Base-by-base conservation (phyloP, 495 filamentous ascomycete genomes). In the Saxophila tyrrhenica region DNA sequence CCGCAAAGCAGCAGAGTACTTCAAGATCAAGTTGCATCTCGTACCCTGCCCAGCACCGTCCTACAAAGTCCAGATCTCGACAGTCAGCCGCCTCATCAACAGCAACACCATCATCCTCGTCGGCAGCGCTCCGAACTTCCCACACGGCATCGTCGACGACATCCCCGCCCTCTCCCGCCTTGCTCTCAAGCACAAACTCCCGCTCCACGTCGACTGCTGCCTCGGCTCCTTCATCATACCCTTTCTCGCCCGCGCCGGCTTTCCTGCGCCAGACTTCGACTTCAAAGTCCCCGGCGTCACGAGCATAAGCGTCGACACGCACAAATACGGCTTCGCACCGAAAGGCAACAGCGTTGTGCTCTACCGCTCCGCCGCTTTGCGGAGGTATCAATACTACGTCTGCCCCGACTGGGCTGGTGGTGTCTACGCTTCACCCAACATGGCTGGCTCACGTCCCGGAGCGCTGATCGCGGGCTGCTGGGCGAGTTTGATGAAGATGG, bases 281-380 rank as follows among this genome's bases (percentile, higher is more conserved):
- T 99, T 99, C 80, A 81, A 83, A 32, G 79, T 92, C 53, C 85
- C 85, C 52, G 92, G 92, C 64, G 94, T 99, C 51, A 96, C 94
- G 3, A 86, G 81, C 65, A 96, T 99, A 68, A 85, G 79, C 61
- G 94, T 91, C 64, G 92, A 99, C 66, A 99, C 92, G 25, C 92
- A 98, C 73, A 98, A 98, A 69, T 98, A 99, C 67, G 92, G 92
- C 22, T 99, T 99, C 69, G 94, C 92, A 0, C 92, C 92, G 21
- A 97, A 97, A 70, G 92, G 92, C 51, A 97, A 92, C 74, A 87
- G 82, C 24, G 90, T 89, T 9, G 70, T 95, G 17, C 79, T 99
- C 51, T 97, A 97, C 74, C 87, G 94, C 63, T 86, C 78, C 51
- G 73, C 80, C 39, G 69, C 78, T 42, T 79, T 94, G 46, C 82